Evolutionary conservation across 2,329 filamentous ascomycete species (phyloP), one percentile per base, ranked within the genome.

Genomic region (Arthroderma uncinatum): DNA sequence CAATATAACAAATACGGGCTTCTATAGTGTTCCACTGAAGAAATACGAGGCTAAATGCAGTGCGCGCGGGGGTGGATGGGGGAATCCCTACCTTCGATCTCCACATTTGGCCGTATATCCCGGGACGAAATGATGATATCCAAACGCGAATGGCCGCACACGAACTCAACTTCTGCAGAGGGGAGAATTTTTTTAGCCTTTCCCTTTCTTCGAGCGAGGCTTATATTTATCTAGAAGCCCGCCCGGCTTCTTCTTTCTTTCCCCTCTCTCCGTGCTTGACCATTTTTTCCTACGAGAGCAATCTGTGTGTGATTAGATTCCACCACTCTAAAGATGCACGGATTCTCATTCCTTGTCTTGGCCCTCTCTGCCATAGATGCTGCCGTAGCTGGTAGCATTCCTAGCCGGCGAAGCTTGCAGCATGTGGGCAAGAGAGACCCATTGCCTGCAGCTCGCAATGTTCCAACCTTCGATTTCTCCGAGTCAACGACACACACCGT

Each of bases 391-490:
- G 55, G 33, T 30, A 19, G 23, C 25, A 19, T 50, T 33, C 47
- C 47, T 33, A 9, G n/a, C 47, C 47, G 25, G 33, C 16, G 54
- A 44, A 56, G 54, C 54, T 50, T 30, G 39, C 54, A 56, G 16
- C 54, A 56, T 56, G 54, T 56, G n/a, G 54, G 54, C 23, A 56
- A 36, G 37, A 48, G 33, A 19, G 33, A 47, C 2, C 54, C 54
- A 12, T 28, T 23, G 8, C 33, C 25, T 16, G 52, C 34, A 25
- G 30, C 52, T 39, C 52, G 34, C 21, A 34, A 56, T 30, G 8
- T 36, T 19, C 40, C 30, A 36, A 16, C 14, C n/a, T 23, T 34
- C 4, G 37, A 48, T n/a, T 34, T 36, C 12, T 23, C 39, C 10
- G 37, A 6, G n/a, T 6, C n/a, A 9, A 12, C 47, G 10, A 21